Evolutionary conservation across 1,284 basidiomycete genomes (phyloP), one percentile per base, ranked within the genome.

Genomic region (Trametes hirsuta): DNA sequence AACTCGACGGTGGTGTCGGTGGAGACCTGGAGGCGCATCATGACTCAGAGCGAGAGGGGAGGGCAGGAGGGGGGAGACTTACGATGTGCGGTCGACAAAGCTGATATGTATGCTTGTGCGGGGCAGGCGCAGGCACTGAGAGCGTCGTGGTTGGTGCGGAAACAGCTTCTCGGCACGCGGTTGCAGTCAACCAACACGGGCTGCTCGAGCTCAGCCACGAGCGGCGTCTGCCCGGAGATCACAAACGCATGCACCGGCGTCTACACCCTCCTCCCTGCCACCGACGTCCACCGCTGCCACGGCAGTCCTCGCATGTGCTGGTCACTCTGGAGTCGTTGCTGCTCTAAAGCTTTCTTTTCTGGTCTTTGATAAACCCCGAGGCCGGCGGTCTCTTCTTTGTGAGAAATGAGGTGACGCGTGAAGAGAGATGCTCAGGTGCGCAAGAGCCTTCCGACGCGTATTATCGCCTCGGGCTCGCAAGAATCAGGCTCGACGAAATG

Each of bases 1-100:
- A 84, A 86, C 68, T 85, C 84, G 77, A 85, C 78, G 58, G 84
- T 83, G 47, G 80, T 79, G 71, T 82, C 76, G 77, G 82, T 81
- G 65, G 85, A 73, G 71, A 80, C 80, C 80, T 79, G 81, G 72
- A 87, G 76, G 73, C 82, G 82, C 71, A 83, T 70, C 74, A 79
- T 82, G 59, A 30, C 30, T 30, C 30, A 57, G 59, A n/a, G 57
- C 36, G 54, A 30, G 59, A 39, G 37, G 30, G 25, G 25, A 6
- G 9, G 44, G 42, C 46, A 30, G 36, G 41, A n/a, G 48, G 35
- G 41, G 37, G 47, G 54, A 47, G 60, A 63, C 62, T 65, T 59
- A 80, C 75, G 66, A 79, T 76, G 63, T 72, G 37, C 40, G 37
- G 59, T 51, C 47, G 52, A 51, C 54, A 53, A 62, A 59, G 46